Evolutionary conservation across 75 land plant species (phyloP).

Genomic region (Sequoiadendron giganteum): DNA sequence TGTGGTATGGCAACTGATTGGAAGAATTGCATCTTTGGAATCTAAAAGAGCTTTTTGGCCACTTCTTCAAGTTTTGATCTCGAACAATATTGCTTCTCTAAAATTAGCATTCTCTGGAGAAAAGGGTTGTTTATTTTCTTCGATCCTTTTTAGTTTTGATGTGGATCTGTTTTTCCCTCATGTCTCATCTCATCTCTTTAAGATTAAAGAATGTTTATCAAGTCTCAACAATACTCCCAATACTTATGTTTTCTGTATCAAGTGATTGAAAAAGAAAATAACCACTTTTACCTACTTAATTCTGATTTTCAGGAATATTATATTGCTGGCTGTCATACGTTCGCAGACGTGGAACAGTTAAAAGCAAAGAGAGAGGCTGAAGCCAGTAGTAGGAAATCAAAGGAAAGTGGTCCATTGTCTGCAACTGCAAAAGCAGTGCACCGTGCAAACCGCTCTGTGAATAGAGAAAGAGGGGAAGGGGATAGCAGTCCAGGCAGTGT

Average conservation of each 20-base stretch:
- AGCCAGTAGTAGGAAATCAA: conserved; percentile 43
- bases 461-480: conserved; percentile 48
- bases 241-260: too few species aligned
- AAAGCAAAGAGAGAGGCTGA: conserved; percentile 70
- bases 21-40: background rate
- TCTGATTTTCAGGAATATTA: conserved; percentile 66
- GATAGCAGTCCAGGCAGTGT: conserved; percentile 49
- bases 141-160: too few species aligned
- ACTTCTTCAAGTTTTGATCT: background rate
- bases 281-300: background rate
- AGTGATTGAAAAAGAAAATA: too few species aligned
- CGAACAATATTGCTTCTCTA: background rate
- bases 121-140: too few species aligned
- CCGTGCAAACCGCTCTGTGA: conserved; percentile 36
- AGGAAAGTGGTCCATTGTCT: conserved; percentile 38
- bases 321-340: conserved; percentile 84
- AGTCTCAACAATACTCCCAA: too few species aligned
- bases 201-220: too few species aligned
- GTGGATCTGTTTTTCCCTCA: too few species aligned
- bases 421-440: conserved; percentile 49
- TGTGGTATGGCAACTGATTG: too few species aligned
- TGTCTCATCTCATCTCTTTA: too few species aligned
- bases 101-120: too few species aligned
- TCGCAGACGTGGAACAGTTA: conserved; percentile 69
- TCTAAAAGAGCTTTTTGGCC: background rate